Percentiles rank a stretch among this genome's conserved stretches.
Evolutionary conservation across 306 rosid species (phyloP).

Genomic region (Gleditsia sinensis): DNA sequence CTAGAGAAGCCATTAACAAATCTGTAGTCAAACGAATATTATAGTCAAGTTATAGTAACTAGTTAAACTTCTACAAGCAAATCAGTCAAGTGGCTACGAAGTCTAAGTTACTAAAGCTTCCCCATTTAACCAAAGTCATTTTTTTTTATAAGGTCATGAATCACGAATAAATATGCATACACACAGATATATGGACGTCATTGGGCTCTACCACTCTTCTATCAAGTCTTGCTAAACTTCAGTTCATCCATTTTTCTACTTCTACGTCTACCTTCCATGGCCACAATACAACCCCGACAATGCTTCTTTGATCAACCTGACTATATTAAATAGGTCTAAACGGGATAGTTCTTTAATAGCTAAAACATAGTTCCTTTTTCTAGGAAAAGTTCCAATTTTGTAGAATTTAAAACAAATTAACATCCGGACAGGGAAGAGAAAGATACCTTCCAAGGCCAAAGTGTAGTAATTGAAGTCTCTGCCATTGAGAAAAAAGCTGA

Average conservation of each 20-base stretch:
- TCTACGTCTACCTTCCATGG: not conserved
- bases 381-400: not conserved
- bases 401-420: not conserved
- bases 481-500: slow-evolving; percentile 1
- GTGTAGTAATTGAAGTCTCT: slow-evolving; percentile 7
- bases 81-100: not conserved
- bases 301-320: not conserved
- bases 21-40: not conserved
- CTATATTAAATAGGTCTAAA: not conserved
- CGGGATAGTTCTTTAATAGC: not conserved
- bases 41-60: not conserved
- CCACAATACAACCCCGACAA: not conserved
- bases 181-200: not conserved
- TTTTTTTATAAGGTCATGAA: no score
- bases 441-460: slow-evolving; percentile 11
- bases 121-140: no score
- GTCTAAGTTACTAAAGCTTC: no score
- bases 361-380: not conserved
- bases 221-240: slow-evolving; percentile 12
- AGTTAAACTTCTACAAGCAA: not conserved
- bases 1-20: slow-evolving; percentile 13
- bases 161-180: not conserved
- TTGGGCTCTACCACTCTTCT: not conserved
- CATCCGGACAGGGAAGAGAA: not conserved
- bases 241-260: not conserved